phyloP scores from a whole-genome alignment of 345 rosid species.

The Citrus hindsii region DNA sequence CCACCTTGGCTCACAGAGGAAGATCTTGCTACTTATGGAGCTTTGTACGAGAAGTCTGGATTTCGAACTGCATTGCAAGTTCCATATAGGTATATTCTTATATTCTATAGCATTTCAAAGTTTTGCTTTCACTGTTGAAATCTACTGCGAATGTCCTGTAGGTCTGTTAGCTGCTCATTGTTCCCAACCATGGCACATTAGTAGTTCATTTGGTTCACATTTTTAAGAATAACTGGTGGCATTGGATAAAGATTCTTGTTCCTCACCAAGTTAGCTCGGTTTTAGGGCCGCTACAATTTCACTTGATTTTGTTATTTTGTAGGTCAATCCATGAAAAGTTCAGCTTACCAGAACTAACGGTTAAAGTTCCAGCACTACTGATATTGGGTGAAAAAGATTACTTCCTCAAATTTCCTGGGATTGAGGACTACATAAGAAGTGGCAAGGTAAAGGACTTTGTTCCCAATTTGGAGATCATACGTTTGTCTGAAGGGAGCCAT shows the following conservation, averaged over 20 bases:
- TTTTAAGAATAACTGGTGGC: neutral
- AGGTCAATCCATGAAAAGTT: conserved; percentile 28
- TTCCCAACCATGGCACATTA: neutral
- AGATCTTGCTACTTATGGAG: conserved; percentile 48
- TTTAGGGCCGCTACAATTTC: neutral
- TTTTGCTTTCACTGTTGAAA: neutral
- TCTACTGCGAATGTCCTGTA: neutral
- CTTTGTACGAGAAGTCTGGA: conserved; percentile 56
- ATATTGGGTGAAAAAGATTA: conserved; percentile 56
- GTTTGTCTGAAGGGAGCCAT: conserved; percentile 50
- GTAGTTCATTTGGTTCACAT: neutral
- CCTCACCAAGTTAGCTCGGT: neutral
- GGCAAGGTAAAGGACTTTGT: conserved; percentile 44
- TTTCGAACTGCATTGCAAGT: conserved; percentile 50
- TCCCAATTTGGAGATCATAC: conserved; percentile 41
- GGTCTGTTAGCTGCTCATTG: neutral
- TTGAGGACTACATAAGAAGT: conserved; percentile 40
- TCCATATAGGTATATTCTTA: conserved; percentile 44
- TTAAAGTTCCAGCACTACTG: conserved; percentile 41
- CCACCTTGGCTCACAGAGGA: conserved; percentile 53
- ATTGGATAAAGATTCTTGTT: too few relatives aligned
- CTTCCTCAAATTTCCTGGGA: conserved; percentile 43
- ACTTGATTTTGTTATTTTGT: neutral
- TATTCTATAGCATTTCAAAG: neutral
- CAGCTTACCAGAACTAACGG: conserved; percentile 18